phyloP scores from a whole-genome alignment of 805 yeast species.

The Yarrowia sp. region DNA sequence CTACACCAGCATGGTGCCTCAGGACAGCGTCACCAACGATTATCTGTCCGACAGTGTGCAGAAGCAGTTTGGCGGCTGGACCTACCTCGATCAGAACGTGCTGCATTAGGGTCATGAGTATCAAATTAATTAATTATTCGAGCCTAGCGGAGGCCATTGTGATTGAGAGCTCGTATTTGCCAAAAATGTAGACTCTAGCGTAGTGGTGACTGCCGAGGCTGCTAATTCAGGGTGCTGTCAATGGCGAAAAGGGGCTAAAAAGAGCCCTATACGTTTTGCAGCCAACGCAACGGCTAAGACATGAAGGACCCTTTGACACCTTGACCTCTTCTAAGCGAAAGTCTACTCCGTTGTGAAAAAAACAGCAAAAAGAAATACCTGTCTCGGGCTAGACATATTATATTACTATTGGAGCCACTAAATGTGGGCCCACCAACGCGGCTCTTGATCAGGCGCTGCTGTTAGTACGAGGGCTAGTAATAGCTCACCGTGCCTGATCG shows the following conservation, averaged over 20 bases:
- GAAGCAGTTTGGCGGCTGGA: slow-evolving; percentile 98
- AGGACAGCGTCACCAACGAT: slow-evolving; percentile 95
- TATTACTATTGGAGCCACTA: too few species aligned
- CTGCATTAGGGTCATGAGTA: neutral
- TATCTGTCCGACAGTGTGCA: slow-evolving; percentile 90
- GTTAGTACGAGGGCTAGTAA: too few species aligned
- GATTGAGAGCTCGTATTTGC: too few species aligned
- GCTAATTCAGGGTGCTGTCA: neutral
- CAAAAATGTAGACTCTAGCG: too few species aligned
- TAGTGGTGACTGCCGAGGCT: neutral
- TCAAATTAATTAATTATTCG: neutral
- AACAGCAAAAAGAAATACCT: neutral
- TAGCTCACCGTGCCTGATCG: too few species aligned
- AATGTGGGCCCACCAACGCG: too few species aligned
- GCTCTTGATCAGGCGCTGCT: too few species aligned
- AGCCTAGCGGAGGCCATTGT: too few species aligned
- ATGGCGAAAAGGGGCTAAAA: neutral
- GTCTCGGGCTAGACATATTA: too few species aligned
- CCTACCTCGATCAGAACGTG: slow-evolving; percentile 49
- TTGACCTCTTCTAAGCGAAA: neutral
- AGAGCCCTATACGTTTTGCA: neutral
- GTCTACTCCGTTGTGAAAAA: neutral
- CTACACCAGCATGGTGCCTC: slow-evolving; percentile 88
- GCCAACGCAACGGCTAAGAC: neutral
- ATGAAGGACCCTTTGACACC: neutral